Conservation (phyloP, 225 moss, liverwort and hornwort species). For the Sphagnum contortum region DNA sequence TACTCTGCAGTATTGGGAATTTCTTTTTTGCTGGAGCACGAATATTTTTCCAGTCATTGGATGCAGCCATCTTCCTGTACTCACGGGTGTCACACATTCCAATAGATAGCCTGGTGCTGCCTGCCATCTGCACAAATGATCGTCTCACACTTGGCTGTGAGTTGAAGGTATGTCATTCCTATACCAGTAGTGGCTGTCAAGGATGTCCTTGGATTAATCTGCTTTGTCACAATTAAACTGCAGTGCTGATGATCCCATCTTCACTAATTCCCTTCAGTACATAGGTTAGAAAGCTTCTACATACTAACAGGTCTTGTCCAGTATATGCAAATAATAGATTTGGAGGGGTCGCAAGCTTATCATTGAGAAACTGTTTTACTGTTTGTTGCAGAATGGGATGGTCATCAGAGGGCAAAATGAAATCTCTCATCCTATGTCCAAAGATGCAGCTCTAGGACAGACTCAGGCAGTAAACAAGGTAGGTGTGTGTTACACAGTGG, state of each 20-base stretch:
- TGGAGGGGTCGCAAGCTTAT: too few relatives aligned
- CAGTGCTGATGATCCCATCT: too few relatives aligned
- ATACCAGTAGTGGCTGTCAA: too few relatives aligned
- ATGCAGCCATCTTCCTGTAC: constrained; percentile 96
- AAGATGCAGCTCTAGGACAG: constrained; percentile 32
- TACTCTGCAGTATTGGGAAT: constrained; percentile 69
- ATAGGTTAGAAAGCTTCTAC: too few relatives aligned
- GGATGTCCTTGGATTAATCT: too few relatives aligned
- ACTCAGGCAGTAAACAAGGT: constrained; percentile 69
- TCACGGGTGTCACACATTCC: constrained; percentile 99
- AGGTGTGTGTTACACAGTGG: background rate
- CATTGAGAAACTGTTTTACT: too few relatives aligned
- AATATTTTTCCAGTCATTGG: constrained; percentile 86
- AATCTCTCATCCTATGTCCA: constrained; percentile 74
- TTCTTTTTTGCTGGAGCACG: constrained; percentile 99
- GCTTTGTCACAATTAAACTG: too few relatives aligned
- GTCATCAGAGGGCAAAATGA: constrained; percentile 97
- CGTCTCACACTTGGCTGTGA: constrained; percentile 92
- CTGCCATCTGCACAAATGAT: constrained; percentile 96
- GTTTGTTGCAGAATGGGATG: constrained; percentile 52
- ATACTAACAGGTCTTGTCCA: too few relatives aligned
- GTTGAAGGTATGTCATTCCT: constrained; percentile 45
- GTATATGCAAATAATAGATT: too few relatives aligned
- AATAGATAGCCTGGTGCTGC: constrained; percentile 82
- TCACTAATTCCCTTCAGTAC: too few relatives aligned